Evolutionary conservation across 2,329 filamentous ascomycete species (phyloP).

Genomic region (Fusarium continuum): DNA sequence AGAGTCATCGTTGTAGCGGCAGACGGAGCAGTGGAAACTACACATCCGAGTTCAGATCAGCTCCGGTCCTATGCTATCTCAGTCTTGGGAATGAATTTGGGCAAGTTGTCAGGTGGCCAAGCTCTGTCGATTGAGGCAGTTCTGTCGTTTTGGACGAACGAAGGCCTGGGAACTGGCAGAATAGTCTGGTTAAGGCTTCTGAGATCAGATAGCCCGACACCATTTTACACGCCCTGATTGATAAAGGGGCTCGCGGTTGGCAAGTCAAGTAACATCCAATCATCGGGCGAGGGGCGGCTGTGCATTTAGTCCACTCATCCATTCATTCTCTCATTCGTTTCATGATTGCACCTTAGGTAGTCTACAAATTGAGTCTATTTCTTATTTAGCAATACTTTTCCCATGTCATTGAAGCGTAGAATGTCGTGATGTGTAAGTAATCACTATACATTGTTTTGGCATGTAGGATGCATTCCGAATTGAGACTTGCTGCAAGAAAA

Average conservation of each 20-base stretch:
- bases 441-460: no score
- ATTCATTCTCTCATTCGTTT: slow-evolving; percentile 33
- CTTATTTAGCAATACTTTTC: slow-evolving; percentile 2
- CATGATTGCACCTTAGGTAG: slow-evolving; percentile 39
- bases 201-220: background rate
- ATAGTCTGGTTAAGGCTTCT: background rate
- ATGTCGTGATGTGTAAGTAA: background rate
- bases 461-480: no score
- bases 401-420: background rate
- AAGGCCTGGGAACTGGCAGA: background rate
- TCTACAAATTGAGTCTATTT: slow-evolving; percentile 40
- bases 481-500: no score
- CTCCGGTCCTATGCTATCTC: slow-evolving; percentile 16
- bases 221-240: background rate
- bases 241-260: slow-evolving; percentile 2
- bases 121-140: background rate
- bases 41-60: slow-evolving; percentile 24
- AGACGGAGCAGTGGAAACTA: background rate
- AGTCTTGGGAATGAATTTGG: slow-evolving; percentile 1
- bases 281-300: slow-evolving; percentile 1
- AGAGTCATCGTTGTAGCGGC: slow-evolving; percentile 4
- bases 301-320: slow-evolving; percentile 11
- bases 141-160: background rate
- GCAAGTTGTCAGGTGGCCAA: background rate
- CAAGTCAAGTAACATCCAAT: slow-evolving; percentile 5